Evolutionary conservation across 1,139 yeast genomes (phyloP).

Genomic region (Candida neerlandica): DNA sequence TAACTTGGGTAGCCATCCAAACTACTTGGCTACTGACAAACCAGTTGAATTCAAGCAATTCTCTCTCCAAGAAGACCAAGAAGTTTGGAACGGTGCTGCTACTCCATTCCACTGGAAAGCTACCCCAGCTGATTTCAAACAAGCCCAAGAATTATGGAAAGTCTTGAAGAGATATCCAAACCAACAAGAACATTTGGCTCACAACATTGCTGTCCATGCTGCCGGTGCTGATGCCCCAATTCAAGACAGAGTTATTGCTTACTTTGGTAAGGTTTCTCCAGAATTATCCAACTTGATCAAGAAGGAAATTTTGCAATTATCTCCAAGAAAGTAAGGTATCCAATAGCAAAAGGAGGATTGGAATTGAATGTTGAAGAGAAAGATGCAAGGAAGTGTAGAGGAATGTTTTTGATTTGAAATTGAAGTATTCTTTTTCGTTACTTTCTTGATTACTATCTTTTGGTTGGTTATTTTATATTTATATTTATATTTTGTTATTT

Average conservation of each 20-base stretch:
- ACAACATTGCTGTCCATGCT: constrained; percentile 80
- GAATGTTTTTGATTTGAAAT: not conserved
- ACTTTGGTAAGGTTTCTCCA: constrained; percentile 73
- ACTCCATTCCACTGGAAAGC: constrained; percentile 85
- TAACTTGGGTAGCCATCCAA: constrained; percentile 84
- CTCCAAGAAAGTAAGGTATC: constrained; percentile 49
- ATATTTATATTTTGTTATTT: too few relatives aligned
- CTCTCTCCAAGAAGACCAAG: constrained; percentile 64
- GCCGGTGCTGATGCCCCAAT: constrained; percentile 69
- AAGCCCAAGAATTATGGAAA: constrained; percentile 63
- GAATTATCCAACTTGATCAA: constrained; percentile 62
- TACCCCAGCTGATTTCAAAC: constrained; percentile 73
- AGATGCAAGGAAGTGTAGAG: not conserved
- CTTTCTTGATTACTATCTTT: too few relatives aligned
- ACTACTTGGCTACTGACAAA: constrained; percentile 64
- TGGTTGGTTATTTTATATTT: too few relatives aligned
- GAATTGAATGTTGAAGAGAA: not conserved
- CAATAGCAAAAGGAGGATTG: too few relatives aligned
- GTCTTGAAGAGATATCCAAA: constrained; percentile 75
- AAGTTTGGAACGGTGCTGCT: constrained; percentile 87
- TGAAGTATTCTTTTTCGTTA: not conserved
- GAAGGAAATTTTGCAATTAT: constrained; percentile 58
- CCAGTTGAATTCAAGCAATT: constrained; percentile 54
- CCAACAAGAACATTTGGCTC: constrained; percentile 82
- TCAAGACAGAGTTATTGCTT: constrained; percentile 78